These are phyloP conservation scores for Microglena sp. DNA, from an alignment of 139 green algal genomes.

Conservation along the genomic window DNA sequence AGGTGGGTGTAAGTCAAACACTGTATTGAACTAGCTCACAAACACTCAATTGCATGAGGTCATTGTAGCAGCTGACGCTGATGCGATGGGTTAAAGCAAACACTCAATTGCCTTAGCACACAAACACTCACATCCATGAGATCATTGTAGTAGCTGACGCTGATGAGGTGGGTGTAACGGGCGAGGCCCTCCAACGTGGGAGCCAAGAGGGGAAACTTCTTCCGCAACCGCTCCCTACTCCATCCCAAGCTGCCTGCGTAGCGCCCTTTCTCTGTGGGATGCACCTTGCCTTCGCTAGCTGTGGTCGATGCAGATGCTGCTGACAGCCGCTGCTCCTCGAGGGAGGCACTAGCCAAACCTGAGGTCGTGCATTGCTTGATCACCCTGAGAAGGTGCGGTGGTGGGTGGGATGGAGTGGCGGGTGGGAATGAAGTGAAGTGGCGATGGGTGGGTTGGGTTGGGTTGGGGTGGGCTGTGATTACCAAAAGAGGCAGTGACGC, in stretches of 20 bases:
- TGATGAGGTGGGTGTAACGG: constrained; percentile 63
- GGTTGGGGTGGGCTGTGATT: no score
- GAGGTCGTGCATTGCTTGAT: constrained; percentile 53
- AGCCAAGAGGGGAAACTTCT: constrained; percentile 60
- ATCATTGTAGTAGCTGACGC: constrained; percentile 72
- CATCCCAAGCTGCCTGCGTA: constrained; percentile 7
- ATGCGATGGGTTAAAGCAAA: not conserved
- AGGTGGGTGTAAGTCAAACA: constrained; percentile 64
- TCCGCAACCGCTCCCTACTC: constrained; percentile 8
- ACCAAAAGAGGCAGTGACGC: no score
- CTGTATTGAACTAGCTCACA: no score
- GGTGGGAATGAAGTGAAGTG: no score
- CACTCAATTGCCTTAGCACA: no score
- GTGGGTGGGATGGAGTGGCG: no score
- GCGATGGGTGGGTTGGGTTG: no score
- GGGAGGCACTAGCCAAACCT: not conserved
- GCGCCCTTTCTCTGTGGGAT: no score
- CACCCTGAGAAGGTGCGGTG: constrained; percentile 38
- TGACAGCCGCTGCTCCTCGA: no score
- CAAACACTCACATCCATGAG: constrained; percentile 30
- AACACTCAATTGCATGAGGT: constrained; percentile 3
- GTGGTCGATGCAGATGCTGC: no score
- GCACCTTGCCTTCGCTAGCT: no score
- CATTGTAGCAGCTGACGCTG: not conserved
- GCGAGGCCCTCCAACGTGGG: constrained; percentile 50